Evolutionary conservation across 257 asterid genomes (phyloP).

Genomic region (Ajuga chamaepitys): DNA sequence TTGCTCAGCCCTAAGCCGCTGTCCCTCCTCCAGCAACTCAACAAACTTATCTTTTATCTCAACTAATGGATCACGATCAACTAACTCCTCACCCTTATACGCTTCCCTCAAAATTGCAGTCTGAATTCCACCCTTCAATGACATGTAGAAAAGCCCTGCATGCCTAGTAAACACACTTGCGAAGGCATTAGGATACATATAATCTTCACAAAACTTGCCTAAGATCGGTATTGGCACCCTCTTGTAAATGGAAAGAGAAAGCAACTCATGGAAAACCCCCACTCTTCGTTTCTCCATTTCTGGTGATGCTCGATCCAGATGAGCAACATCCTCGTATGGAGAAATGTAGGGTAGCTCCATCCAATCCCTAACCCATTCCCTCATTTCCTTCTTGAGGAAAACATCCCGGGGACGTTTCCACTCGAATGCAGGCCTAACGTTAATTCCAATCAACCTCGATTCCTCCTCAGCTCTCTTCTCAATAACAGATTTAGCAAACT

Average conservation of each 20-base stretch:
- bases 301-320: constrained; percentile 52
- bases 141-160: constrained; percentile 80
- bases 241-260: constrained; percentile 63
- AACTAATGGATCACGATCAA: constrained; percentile 44
- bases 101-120: constrained; percentile 96
- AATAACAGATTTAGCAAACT: constrained; percentile 52
- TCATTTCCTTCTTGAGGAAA: constrained; percentile 73
- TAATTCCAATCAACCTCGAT: constrained; percentile 61
- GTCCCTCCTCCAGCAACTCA: constrained; percentile 67
- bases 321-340: constrained; percentile 63
- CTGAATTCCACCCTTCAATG: constrained; percentile 75
- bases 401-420: constrained; percentile 81
- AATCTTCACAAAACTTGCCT: constrained; percentile 85
- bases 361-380: constrained; percentile 97
- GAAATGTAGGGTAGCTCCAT: constrained; percentile 81
- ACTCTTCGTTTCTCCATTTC: constrained; percentile 94
- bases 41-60: constrained; percentile 59
- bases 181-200: constrained; percentile 69
- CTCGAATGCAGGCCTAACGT: constrained; percentile 50
- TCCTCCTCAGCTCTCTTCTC: constrained; percentile 80
- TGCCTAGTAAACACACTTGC: constrained; percentile 76
- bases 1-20: constrained; percentile 36
- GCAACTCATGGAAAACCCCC: constrained; percentile 81
- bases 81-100: constrained; percentile 48
- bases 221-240: constrained; percentile 53